Percentiles rank a stretch among this genome's conserved stretches.
Conservation (phyloP, 768 basidiomycete genomes). For the Suillus discolor region DNA sequence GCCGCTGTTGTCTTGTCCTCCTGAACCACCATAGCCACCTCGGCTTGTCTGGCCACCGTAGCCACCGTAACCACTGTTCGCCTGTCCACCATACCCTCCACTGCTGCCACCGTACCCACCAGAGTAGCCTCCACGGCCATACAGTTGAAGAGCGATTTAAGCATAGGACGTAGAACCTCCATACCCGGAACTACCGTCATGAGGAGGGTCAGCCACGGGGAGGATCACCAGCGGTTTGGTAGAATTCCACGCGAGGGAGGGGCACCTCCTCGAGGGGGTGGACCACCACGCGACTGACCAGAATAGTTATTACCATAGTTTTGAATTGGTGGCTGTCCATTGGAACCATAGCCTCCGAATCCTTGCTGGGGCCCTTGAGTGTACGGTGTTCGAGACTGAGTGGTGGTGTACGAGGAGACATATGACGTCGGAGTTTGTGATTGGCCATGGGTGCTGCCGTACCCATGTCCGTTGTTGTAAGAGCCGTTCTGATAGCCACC, state of each 20-base stretch:
- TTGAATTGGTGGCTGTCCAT: slow-evolving; percentile 30
- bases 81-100: slow-evolving; percentile 17
- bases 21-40: slow-evolving; percentile 38
- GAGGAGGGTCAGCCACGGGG: slow-evolving; percentile 13
- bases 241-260: slow-evolving; percentile 10
- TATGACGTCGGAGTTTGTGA: slow-evolving; percentile 11
- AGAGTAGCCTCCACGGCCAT: slow-evolving; percentile 31
- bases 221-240: slow-evolving; percentile 8
- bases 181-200: slow-evolving; percentile 26
- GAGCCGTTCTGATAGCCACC: slow-evolving; percentile 28
- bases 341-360: slow-evolving; percentile 35
- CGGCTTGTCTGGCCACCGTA: slow-evolving; percentile 20
- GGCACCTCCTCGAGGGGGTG: slow-evolving; percentile 13
- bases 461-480: slow-evolving; percentile 19
- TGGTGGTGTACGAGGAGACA: slow-evolving; percentile 21
- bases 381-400: slow-evolving; percentile 18
- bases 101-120: slow-evolving; percentile 15
- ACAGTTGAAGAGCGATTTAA: slow-evolving; percentile 18
- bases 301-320: slow-evolving; percentile 36
- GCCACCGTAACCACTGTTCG: slow-evolving; percentile 17
- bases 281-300: slow-evolving; percentile 27
- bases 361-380: slow-evolving; percentile 21
- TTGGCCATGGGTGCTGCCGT: slow-evolving; percentile 23
- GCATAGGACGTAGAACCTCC: slow-evolving; percentile 23
- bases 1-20: slow-evolving; percentile 36